Percentiles rank a stretch among this genome's conserved stretches.
phyloP scores from a whole-genome alignment of 768 basidiomycete genomes.

The Auricularia cornea region DNA sequence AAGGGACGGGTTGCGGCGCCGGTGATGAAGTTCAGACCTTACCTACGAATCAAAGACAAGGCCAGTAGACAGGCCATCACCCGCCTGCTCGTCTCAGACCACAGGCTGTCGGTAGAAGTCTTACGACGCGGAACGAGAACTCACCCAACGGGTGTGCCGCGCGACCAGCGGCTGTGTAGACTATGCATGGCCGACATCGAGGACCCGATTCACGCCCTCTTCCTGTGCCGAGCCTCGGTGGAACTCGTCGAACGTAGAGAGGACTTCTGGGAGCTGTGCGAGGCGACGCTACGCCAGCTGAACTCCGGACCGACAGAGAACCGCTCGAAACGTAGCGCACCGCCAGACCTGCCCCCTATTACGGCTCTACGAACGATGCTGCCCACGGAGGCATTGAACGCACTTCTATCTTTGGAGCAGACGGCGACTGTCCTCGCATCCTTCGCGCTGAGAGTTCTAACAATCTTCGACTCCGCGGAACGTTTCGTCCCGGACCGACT shows the following conservation, averaged over 20 bases:
- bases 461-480: too few relatives aligned
- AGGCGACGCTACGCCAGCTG: not conserved
- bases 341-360: not conserved
- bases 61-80: not conserved
- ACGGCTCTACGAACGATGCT: not conserved
- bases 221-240: not conserved
- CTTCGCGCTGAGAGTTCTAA: too few relatives aligned
- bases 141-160: not conserved
- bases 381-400: too few relatives aligned
- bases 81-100: not conserved
- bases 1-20: not conserved
- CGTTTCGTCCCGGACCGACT: too few relatives aligned
- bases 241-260: not conserved
- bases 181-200: not conserved
- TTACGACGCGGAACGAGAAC: not conserved
- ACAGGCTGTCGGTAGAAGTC: not conserved
- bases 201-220: not conserved
- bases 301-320: not conserved
- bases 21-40: not conserved
- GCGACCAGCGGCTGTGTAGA: not conserved
- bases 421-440: too few relatives aligned
- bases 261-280: not conserved
- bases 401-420: too few relatives aligned
- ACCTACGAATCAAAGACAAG: not conserved
- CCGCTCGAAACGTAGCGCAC: not conserved